Evolutionary conservation across 164 flowering plant genomes (phyloP).

Genomic region (Vitis rupestris): DNA sequence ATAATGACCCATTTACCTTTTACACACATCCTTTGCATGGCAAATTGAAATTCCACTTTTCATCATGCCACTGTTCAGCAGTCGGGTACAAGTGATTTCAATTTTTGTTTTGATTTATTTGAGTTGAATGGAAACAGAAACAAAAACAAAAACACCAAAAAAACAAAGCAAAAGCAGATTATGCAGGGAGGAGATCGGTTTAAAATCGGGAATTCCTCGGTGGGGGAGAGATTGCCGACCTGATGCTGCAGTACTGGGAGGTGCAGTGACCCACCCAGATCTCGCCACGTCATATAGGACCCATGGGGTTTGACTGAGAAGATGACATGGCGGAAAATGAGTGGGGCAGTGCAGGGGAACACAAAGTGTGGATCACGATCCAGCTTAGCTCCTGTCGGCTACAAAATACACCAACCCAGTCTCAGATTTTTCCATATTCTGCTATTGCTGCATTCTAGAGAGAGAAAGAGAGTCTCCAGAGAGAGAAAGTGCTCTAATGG

Average conservation of each 20-base stretch:
- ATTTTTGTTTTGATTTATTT: neutral
- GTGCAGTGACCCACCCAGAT: neutral
- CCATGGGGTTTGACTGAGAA: neutral
- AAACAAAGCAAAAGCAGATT: neutral
- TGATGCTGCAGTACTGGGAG: too few species aligned
- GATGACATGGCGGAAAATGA: constrained; percentile 12
- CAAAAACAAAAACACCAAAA: neutral
- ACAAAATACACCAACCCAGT: neutral
- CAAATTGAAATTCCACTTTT: constrained; percentile 1
- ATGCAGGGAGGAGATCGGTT: neutral
- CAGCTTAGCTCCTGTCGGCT: constrained; percentile 5
- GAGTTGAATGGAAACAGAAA: neutral
- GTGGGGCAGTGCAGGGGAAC: neutral
- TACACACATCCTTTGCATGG: constrained; percentile 2
- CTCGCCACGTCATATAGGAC: constrained; percentile 8
- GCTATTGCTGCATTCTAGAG: neutral
- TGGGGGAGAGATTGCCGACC: constrained; percentile 13
- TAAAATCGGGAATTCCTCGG: constrained; percentile 19
- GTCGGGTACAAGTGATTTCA: neutral
- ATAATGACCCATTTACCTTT: constrained; percentile 2
- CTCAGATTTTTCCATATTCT: too few species aligned
- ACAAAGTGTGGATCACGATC: neutral
- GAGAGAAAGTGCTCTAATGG: constrained; percentile 51
- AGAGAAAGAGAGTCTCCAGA: constrained; percentile 11
- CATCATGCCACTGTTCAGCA: constrained; percentile 6